A percentile compares a stretch with the other conserved stretches of the same genome.
Evolutionary conservation across 2,329 filamentous ascomycete genomes (phyloP).

Genomic region (Aspergillus sp.): DNA sequence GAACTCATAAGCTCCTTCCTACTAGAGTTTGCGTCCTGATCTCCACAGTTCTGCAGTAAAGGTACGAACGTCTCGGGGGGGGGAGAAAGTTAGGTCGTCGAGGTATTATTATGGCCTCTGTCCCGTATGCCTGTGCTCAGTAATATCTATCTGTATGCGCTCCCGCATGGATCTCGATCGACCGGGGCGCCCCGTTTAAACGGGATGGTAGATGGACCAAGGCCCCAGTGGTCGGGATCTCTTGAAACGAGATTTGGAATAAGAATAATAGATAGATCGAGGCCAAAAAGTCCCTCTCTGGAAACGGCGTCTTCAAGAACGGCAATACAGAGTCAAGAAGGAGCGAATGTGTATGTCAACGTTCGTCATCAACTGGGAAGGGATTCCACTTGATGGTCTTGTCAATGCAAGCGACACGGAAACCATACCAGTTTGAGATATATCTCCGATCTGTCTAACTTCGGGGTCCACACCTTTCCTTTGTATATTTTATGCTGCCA

Average conservation of each 20-base stretch:
- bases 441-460: constrained; percentile 12
- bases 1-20: background rate
- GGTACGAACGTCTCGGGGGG: background rate
- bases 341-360: background rate
- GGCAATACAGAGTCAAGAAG: background rate
- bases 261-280: background rate
- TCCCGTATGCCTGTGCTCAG: no score
- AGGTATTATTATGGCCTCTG: no score
- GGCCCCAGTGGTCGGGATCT: background rate
- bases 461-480: background rate
- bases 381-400: background rate
- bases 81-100: no score
- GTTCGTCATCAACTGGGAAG: background rate
- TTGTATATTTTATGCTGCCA: no score
- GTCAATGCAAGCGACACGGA: background rate
- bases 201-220: no score
- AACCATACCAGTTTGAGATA: constrained; percentile 12
- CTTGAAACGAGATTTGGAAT: no score
- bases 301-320: background rate
- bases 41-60: background rate
- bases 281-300: background rate
- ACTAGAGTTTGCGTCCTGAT: background rate
- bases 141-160: no score
- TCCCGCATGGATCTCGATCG: no score
- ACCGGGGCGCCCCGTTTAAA: no score